Evolutionary conservation across 2,329 filamentous ascomycete species (phyloP), one percentile per base, ranked within the genome.

Genomic region (Talaromyces sp.): DNA sequence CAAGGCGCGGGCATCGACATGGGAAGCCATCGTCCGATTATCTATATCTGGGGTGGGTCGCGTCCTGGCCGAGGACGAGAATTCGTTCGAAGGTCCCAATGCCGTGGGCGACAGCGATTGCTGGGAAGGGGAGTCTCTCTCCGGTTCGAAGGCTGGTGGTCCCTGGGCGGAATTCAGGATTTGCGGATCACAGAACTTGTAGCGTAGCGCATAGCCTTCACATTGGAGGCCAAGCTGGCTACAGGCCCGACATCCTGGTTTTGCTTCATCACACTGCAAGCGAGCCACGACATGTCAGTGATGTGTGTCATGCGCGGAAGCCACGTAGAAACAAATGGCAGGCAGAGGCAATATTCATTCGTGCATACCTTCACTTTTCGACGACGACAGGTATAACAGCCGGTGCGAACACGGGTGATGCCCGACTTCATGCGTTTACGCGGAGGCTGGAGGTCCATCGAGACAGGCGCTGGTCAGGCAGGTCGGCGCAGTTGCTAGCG

Each of bases 281-380:
- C 5, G 17, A 51, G 29, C 29, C 27, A 53, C 34, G 31, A 25
- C 54, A 40, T 29, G 54, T 58, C 54, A 58, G 54, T 36, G 10
- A 38, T 5, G 53, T 31, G 10, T n/a, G n/a, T n/a, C 31, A 34
- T 34, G 31, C 31, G 31, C 8, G 31, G 31, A 34, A 34, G 53
- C 5, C 1, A 31, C 31, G 38, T 43, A 43, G 38, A 43, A 17
- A 43, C 2, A 31, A 10, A 58, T 22, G 34, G n/a, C 11, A 3
- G 17, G 8, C 43, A 27, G 6, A n/a, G 40, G 25, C 25, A 29
- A 29, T 45, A 7, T 3, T 3, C 31, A 45, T 19, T 40, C 61
- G 47, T 54, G 29, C 61, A 49, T 63, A 63, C 61, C 61, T 63
- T 63, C 25, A 63, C 61, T 31, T 63, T 63, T 13, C 61, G 61